phyloP scores from a whole-genome alignment of 148 eudicot species.

The Suaeda aralocaspica region DNA sequence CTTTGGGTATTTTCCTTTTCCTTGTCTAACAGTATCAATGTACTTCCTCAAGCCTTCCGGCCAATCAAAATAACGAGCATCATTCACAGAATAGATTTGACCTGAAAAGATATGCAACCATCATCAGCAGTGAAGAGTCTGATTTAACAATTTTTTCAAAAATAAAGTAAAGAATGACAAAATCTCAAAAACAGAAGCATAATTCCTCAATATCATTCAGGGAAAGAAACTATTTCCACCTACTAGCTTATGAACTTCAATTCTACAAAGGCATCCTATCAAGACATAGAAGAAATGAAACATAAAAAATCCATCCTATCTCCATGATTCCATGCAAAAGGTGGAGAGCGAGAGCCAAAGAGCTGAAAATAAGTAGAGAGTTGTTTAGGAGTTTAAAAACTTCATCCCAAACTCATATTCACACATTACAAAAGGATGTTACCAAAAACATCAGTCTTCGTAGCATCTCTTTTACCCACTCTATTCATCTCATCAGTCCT shows the following conservation, averaged over 20 bases:
- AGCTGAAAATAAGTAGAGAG: neutral
- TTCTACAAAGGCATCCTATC: neutral
- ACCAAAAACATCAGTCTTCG: no score
- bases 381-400: no score
- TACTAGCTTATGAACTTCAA: neutral
- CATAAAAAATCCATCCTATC: no score
- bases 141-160: neutral
- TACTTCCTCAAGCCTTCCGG: conserved; percentile 84
- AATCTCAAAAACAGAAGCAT: no score
- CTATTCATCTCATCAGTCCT: no score
- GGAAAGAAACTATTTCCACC: neutral
- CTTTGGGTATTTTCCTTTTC: conserved; percentile 81
- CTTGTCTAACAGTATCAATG: conserved; percentile 91
- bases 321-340: neutral
- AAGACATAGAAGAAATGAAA: no score
- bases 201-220: no score
- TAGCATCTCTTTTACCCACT: no score
- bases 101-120: conserved; percentile 46
- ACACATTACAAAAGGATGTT: no score
- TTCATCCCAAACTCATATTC: no score
- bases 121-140: conserved; percentile 3
- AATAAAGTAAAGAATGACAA: no score
- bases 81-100: conserved; percentile 97
- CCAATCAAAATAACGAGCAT: conserved; percentile 98
- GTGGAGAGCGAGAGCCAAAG: no score